These are phyloP conservation scores for Yamadazyma dendronema DNA, from an alignment of 1,139 yeast genomes.

Conservation along the genomic window DNA sequence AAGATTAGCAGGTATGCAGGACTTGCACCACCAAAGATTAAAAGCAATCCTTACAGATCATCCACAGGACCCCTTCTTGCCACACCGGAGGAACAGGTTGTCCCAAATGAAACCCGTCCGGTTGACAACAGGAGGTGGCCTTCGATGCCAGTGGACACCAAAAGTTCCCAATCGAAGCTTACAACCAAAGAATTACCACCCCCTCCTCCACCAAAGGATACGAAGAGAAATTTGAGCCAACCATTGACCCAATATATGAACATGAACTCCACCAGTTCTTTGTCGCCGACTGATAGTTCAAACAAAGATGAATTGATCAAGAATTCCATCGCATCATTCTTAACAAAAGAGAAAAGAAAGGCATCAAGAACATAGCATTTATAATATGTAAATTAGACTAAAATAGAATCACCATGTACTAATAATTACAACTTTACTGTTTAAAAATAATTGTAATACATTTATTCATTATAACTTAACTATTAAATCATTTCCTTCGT, in stretches of 20 bases:
- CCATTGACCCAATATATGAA: not conserved
- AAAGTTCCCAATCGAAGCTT: not conserved
- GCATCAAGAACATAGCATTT: not conserved
- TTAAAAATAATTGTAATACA: not conserved
- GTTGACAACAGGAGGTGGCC: no score
- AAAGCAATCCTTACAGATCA: conserved; percentile 10
- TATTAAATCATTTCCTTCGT: conserved; percentile 37
- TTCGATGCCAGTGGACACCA: not conserved
- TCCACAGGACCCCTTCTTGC: not conserved
- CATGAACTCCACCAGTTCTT: not conserved
- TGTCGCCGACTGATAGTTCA: not conserved
- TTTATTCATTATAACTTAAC: conserved; percentile 22
- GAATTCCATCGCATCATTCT: not conserved
- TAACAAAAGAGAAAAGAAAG: conserved; percentile 1
- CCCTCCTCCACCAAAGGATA: conserved; percentile 2
- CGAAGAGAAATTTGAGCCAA: not conserved
- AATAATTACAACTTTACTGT: not conserved
- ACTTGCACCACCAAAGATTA: conserved; percentile 8
- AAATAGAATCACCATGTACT: not conserved
- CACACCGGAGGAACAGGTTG: not conserved
- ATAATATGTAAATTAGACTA: not conserved
- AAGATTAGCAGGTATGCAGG: conserved; percentile 27
- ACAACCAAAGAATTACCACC: conserved; percentile 3
- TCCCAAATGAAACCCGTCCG: no score
- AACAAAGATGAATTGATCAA: conserved; percentile 1